These are phyloP conservation scores for Orbilia oligospora DNA, from an alignment of 2,329 filamentous ascomycete species.

Conservation along the genomic window DNA sequence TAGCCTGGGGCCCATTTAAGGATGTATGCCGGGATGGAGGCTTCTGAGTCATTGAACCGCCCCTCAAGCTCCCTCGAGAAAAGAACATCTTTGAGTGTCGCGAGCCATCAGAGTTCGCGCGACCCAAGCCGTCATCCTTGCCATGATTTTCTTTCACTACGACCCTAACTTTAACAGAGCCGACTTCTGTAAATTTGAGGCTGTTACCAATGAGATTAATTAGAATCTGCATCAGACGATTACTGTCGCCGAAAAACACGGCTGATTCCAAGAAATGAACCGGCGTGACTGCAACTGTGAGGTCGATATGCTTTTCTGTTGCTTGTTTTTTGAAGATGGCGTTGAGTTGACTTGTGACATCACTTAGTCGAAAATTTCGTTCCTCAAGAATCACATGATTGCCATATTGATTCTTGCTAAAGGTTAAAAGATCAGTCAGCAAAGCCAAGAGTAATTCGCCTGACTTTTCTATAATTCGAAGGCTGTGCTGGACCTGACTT, in stretches of 20 bases:
- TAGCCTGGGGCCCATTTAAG: conserved; percentile 3
- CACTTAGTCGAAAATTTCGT: conserved; percentile 85
- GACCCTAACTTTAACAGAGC: conserved; percentile 82
- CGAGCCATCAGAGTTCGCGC: conserved; percentile 55
- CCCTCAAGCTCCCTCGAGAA: conserved; percentile 39
- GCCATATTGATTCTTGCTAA: conserved; percentile 94
- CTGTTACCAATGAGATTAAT: conserved; percentile 94
- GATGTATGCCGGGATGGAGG: conserved; percentile 51
- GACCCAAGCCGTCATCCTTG: conserved; percentile 39
- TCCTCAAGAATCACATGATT: conserved; percentile 84
- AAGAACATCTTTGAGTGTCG: conserved; percentile 43
- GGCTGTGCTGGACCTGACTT: conserved; percentile 81
- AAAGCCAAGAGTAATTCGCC: conserved; percentile 87
- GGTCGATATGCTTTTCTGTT: conserved; percentile 81
- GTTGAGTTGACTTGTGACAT: conserved; percentile 84
- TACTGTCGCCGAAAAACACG: conserved; percentile 86
- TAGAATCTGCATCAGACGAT: conserved; percentile 90
- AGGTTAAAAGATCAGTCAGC: conserved; percentile 88
- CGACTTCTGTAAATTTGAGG: conserved; percentile 86
- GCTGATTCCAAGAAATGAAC: conserved; percentile 81
- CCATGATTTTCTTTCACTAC: conserved; percentile 40
- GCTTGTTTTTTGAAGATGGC: conserved; percentile 94
- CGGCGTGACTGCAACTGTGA: conserved; percentile 76
- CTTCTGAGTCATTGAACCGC: conserved; percentile 24
- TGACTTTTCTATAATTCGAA: conserved; percentile 91